Conservation (phyloP, 345 rosid genomes). For the Citrus inodora region DNA sequence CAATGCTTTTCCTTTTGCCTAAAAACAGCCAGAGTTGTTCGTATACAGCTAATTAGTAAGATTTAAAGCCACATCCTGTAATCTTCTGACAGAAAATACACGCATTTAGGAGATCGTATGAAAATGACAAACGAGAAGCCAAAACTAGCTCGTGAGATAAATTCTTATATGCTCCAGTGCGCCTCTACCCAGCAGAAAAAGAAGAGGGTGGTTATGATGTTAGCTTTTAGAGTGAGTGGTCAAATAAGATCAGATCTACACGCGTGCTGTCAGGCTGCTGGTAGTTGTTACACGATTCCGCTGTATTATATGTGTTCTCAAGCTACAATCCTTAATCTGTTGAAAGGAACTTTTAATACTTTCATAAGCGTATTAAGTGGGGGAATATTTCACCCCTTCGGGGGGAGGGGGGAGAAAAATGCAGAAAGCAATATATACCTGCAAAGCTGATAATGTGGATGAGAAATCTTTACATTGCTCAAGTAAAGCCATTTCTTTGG, state of each 20-base stretch:
- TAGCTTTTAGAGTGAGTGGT: constrained; percentile 60
- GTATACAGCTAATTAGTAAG: constrained; percentile 36
- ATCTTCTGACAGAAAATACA: constrained; percentile 18
- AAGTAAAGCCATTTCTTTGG: constrained; percentile 64
- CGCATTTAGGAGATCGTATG: constrained; percentile 17
- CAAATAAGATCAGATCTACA: constrained; percentile 69
- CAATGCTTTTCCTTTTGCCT: constrained; percentile 33
- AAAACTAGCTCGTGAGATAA: constrained; percentile 24
- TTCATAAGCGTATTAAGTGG: constrained; percentile 7
- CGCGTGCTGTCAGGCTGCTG: constrained; percentile 61
- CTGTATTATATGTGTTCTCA: constrained; percentile 85
- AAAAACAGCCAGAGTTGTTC: constrained; percentile 7
- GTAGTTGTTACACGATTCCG: constrained; percentile 44
- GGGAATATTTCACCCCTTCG: neutral
- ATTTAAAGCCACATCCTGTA: constrained; percentile 16
- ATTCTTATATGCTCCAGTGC: constrained; percentile 33
- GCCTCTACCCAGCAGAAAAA: constrained; percentile 34
- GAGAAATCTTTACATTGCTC: constrained; percentile 67
- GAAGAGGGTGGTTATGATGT: constrained; percentile 43
- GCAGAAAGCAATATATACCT: constrained; percentile 43
- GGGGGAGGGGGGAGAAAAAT: neutral
- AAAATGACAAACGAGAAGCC: constrained; percentile 31
- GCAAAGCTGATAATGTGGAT: constrained; percentile 63
- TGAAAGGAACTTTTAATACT: neutral
- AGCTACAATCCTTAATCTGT: constrained; percentile 83